Evolutionary conservation across 768 basidiomycete species (phyloP).

Genomic region (Tricholoma bakamatsutake): DNA sequence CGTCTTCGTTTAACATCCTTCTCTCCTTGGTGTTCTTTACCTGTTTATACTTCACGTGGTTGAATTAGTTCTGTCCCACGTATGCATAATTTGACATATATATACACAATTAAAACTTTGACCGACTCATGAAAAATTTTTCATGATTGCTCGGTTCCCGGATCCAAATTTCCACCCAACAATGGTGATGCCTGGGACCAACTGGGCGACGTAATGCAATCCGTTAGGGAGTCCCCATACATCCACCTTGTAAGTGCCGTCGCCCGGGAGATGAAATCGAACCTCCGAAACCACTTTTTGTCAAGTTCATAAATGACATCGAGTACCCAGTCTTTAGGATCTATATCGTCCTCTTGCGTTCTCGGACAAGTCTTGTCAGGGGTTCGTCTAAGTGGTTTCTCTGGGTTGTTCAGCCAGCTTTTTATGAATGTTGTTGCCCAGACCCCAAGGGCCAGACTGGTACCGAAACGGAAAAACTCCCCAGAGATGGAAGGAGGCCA

Average conservation of each 20-base stretch:
- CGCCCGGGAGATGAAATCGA: not conserved
- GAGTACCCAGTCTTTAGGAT: not conserved
- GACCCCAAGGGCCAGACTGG: not conserved
- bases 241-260: not conserved
- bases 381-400: not conserved
- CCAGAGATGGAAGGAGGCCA: not conserved
- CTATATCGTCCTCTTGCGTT: not conserved
- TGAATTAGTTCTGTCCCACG: not conserved
- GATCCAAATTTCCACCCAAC: too few species aligned
- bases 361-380: not conserved
- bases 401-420: not conserved
- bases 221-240: not conserved
- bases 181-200: not conserved
- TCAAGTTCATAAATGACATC: not conserved
- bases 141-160: too few species aligned
- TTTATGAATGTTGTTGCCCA: not conserved
- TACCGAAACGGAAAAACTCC: not conserved
- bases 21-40: not conserved
- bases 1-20: not conserved
- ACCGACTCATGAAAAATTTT: not conserved
- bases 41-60: not conserved
- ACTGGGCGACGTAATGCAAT: not conserved
- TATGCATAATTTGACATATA: not conserved
- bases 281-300: not conserved
- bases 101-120: not conserved